A percentile compares a stretch with the other conserved stretches of the same genome.
phyloP scores from a whole-genome alignment of 2,329 filamentous ascomycete genomes.

The Hypocrella siamensis region DNA sequence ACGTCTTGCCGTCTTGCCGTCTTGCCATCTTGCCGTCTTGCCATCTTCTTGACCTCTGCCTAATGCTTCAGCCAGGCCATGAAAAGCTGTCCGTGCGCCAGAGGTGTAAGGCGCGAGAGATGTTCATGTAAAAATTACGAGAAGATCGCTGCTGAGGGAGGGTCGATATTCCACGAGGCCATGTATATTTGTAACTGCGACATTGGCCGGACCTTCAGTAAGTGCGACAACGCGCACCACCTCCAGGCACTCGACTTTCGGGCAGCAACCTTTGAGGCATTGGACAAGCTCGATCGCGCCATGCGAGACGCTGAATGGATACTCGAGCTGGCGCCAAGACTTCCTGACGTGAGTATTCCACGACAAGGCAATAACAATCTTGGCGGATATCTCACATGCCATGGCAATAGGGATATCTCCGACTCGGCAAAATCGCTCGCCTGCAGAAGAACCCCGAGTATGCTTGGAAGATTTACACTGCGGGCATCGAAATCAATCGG shows the following conservation, averaged over 20 bases:
- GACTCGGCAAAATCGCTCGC: conserved; percentile 22
- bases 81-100: conserved; percentile 18
- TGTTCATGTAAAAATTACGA: conserved; percentile 25
- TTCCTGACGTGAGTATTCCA: conserved; percentile 18
- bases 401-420: conserved; percentile 22
- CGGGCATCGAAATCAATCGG: conserved; percentile 19
- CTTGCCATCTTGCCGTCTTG: too few species aligned
- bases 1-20: too few species aligned
- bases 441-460: conserved; percentile 20
- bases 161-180: conserved; percentile 24
- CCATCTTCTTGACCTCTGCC: neutral
- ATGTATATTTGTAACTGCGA: conserved; percentile 22
- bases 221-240: conserved; percentile 21
- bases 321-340: conserved; percentile 22
- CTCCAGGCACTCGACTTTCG: conserved; percentile 25
- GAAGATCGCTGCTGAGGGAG: conserved; percentile 13
- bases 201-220: conserved; percentile 20
- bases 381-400: neutral
- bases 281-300: conserved; percentile 21
- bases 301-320: conserved; percentile 26
- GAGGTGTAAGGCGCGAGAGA: conserved; percentile 17
- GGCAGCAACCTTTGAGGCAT: conserved; percentile 22
- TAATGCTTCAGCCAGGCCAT: conserved; percentile 15
- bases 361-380: neutral
- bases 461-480: conserved; percentile 23